Percentiles rank a stretch among this genome's conserved stretches.
These are phyloP conservation scores for Sordariomycetes sp. DNA, from an alignment of 2,329 filamentous ascomycete species.

Conservation along the genomic window DNA sequence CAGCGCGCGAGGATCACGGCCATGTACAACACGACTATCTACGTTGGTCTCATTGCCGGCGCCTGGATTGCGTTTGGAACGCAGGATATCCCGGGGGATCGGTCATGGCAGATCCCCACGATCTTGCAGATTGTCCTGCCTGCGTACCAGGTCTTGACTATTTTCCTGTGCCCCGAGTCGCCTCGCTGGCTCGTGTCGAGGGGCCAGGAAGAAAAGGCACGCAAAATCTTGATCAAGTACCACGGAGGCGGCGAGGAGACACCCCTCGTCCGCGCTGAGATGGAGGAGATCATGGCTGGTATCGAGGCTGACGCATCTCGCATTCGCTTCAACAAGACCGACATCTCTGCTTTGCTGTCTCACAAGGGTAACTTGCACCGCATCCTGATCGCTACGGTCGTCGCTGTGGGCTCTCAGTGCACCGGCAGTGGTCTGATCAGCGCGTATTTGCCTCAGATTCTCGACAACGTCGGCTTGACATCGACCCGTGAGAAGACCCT, in stretches of 20 bases:
- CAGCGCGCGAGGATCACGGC: constrained; percentile 9
- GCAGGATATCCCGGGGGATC: constrained; percentile 29
- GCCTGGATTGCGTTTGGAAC: constrained; percentile 36
- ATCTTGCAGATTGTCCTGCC: constrained; percentile 33
- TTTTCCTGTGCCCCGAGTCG: constrained; percentile 31
- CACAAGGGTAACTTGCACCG: constrained; percentile 6
- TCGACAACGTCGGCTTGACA: constrained; percentile 28
- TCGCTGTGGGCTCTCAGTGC: constrained; percentile 6
- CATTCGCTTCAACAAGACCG: constrained; percentile 6
- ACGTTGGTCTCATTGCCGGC: constrained; percentile 7
- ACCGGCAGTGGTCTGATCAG: background rate
- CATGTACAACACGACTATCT: constrained; percentile 10
- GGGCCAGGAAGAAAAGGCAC: constrained; percentile 27
- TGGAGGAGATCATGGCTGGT: constrained; percentile 7
- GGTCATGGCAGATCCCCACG: constrained; percentile 37
- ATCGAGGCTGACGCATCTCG: constrained; percentile 6
- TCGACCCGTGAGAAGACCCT: constrained; percentile 25
- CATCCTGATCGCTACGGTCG: constrained; percentile 2
- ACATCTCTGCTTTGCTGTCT: constrained; percentile 1
- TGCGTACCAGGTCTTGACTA: constrained; percentile 25
- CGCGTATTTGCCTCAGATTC: constrained; percentile 24
- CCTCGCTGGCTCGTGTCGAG: constrained; percentile 31
- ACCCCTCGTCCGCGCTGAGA: constrained; percentile 3
- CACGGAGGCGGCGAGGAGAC: constrained; percentile 8
- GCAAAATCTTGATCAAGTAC: constrained; percentile 18